Evolutionary conservation across 2,329 filamentous ascomycete species (phyloP), one percentile per base, ranked within the genome.

Genomic region (Mollisia scopiformis): DNA sequence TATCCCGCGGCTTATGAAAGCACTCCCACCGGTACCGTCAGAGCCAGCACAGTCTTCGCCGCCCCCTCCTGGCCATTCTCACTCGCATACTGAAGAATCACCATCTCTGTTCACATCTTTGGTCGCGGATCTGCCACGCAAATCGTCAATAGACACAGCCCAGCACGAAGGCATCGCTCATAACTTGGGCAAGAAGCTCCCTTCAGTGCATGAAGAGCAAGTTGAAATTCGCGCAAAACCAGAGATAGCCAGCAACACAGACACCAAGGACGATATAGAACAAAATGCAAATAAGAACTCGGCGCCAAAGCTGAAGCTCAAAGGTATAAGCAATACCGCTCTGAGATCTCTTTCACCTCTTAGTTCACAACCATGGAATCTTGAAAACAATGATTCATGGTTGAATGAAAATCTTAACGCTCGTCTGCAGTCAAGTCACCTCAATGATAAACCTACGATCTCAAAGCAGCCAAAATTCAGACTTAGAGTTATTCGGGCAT

Each of bases 1-100:
- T 55, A 63, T 74, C 21, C 70, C 71, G 25, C 70, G 72, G 31
- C 62, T 74, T 10, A 75, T 74, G 71, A 74, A 75, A 58, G 68
- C 72, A 28, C 66, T 74, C 23, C 73, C 72, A 25, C 59, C 69
- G 8, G 33, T 72, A 21, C 71, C 73, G 27, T 64, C 65, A 11
- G 64, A 71, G 35, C 58, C 59, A 21, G 27, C 53, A 11, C 28
- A n/a, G n/a, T n/a, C 59, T 61, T 35, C 49, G n/a, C 54, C 47
- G 2, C 21, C 51, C 3, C 54, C 61, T 14, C 59, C 57, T 47
- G 10, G n/a, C 16, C 39, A 55, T 21, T 14, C 28, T 11, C 30
- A 19, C 2, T 16, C 37, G 5, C 21, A 23, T 23, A 57, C 62
- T 25, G 39, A 49, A 11, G 61, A 62, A 11, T 19, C 62, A 2